phyloP scores from a whole-genome alignment of 2,329 filamentous ascomycete genomes.

The Colletotrichum sp. region DNA sequence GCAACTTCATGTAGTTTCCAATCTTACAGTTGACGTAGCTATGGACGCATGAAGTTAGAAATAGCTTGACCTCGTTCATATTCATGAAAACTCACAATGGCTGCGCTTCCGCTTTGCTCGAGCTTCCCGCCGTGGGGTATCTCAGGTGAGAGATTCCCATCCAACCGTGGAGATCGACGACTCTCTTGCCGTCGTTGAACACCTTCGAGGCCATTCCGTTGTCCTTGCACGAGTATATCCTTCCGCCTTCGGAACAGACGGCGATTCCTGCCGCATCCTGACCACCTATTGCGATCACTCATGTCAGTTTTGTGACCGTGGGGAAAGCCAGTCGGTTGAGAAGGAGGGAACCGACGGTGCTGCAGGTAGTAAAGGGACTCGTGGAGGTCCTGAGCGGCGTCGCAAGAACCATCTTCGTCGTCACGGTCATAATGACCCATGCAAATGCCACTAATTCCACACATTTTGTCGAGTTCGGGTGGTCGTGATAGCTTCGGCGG shows the following conservation, averaged over 20 bases:
- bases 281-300: conserved; percentile 48
- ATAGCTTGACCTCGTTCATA: neutral
- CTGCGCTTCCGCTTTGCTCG: conserved; percentile 78
- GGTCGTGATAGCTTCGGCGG: conserved; percentile 11
- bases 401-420: neutral
- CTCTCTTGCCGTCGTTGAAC: conserved; percentile 75
- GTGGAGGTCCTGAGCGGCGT: conserved; percentile 69
- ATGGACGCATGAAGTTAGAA: neutral
- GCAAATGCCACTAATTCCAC: conserved; percentile 10
- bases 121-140: conserved; percentile 76
- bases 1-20: neutral
- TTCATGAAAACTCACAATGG: conserved; percentile 63
- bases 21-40: neutral
- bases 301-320: neutral
- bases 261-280: conserved; percentile 91
- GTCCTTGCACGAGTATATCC: conserved; percentile 89
- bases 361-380: conserved; percentile 76
- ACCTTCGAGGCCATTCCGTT: conserved; percentile 87
- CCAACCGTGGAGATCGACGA: conserved; percentile 8
- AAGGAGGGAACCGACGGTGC: conserved; percentile 26
- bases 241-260: conserved; percentile 73
- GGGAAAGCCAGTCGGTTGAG: neutral
- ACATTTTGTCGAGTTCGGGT: conserved; percentile 1
- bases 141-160: conserved; percentile 74
- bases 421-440: conserved; percentile 9